Conservation (phyloP, 108 stramenopile genomes). For the Pseudonitzschia pungens region DNA sequence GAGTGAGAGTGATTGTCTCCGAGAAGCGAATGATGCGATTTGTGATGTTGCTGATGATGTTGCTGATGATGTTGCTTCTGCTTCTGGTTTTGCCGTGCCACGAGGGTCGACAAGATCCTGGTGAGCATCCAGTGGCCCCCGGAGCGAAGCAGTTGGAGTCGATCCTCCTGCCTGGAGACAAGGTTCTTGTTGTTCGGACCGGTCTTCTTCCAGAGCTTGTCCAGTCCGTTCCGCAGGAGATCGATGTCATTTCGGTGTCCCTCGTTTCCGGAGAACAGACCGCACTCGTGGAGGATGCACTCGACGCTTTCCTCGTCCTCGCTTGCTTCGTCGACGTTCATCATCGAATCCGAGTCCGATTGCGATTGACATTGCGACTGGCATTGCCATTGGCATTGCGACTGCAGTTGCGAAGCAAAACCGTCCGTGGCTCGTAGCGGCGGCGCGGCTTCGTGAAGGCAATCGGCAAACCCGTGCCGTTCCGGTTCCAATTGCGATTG, state of each 20-base stretch:
- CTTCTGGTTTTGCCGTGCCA: neutral
- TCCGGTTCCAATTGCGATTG: too few species aligned
- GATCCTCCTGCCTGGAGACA: neutral
- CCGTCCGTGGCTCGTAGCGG: too few species aligned
- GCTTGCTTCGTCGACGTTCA: neutral
- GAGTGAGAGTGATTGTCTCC: neutral
- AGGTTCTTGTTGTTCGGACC: slow-evolving; percentile 3
- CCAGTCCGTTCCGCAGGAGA: neutral
- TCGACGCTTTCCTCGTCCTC: neutral
- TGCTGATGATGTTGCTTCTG: too few species aligned
- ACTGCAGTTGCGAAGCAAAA: too few species aligned
- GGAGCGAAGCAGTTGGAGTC: neutral
- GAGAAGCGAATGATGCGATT: neutral
- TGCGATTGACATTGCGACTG: too few species aligned
- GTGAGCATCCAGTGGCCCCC: slow-evolving; percentile 18
- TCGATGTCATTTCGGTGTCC: neutral
- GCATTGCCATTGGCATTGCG: too few species aligned
- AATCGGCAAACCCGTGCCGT: neutral
- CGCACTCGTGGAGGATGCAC: neutral
- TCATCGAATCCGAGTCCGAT: neutral
- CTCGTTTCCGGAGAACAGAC: neutral
- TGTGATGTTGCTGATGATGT: neutral
- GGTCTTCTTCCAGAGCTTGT: neutral
- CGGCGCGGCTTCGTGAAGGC: too few species aligned
- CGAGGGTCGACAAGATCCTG: neutral